Conservation (phyloP, 495 filamentous ascomycete species). For the Diplogelasinospora grovesii region DNA sequence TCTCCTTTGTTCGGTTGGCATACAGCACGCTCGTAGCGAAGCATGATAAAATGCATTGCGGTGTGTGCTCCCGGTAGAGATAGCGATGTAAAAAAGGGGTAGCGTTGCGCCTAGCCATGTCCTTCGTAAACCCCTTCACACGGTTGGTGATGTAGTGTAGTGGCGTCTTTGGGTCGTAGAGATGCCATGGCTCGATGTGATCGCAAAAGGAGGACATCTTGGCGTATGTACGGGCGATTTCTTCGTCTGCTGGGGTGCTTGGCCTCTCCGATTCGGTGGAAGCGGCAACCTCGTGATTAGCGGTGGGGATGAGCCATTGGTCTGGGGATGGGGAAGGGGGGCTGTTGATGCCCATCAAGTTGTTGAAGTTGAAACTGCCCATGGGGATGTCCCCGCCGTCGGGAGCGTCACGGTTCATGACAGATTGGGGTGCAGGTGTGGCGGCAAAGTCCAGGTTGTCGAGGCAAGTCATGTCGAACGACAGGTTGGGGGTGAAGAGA, state of each 20-base stretch:
- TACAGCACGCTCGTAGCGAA: slow-evolving; percentile 28
- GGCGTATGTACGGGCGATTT: slow-evolving; percentile 4
- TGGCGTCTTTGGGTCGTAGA: slow-evolving; percentile 25
- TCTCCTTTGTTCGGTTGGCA: slow-evolving; percentile 23
- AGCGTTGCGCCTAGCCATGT: slow-evolving; percentile 19
- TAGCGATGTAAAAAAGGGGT: slow-evolving; percentile 30
- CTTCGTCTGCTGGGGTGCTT: slow-evolving; percentile 11
- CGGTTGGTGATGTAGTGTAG: slow-evolving; percentile 20
- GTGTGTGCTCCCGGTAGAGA: slow-evolving; percentile 25
- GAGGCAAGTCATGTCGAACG: not conserved
- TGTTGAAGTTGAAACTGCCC: not conserved
- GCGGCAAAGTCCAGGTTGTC: too few species aligned
- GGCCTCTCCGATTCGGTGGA: slow-evolving; percentile 2
- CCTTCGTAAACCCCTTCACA: slow-evolving; percentile 19
- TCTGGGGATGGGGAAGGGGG: not conserved
- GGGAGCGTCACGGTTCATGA: not conserved
- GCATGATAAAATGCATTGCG: slow-evolving; percentile 23
- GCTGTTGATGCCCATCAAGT: not conserved
- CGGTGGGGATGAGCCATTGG: slow-evolving; percentile 3
- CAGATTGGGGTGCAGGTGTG: not conserved
- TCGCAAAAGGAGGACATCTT: slow-evolving; percentile 21
- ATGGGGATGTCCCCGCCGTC: too few species aligned
- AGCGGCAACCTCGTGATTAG: not conserved
- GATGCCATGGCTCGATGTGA: slow-evolving; percentile 26
- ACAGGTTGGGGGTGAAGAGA: not conserved